phyloP scores from a whole-genome alignment of 345 rosid species.

The Aquilaria malaccensis region DNA sequence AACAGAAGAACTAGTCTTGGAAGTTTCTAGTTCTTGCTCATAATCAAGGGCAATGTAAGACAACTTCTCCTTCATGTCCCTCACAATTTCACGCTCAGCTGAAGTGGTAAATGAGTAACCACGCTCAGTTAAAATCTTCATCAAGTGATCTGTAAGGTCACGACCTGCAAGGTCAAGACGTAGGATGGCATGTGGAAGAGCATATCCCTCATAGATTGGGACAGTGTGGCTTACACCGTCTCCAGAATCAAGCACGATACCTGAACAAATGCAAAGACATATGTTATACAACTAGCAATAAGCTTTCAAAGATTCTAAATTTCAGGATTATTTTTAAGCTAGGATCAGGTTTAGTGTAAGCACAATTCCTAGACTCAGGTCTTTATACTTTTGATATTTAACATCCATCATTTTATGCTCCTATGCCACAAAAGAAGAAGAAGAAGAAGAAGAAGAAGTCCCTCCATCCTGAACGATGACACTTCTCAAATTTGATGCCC shows the following conservation, averaged over 20 bases:
- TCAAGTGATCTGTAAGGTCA: conserved; percentile 60
- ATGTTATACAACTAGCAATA: neutral
- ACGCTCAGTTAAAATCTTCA: conserved; percentile 69
- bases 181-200: conserved; percentile 65
- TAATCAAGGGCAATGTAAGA: conserved; percentile 60
- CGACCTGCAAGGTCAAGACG: conserved; percentile 69
- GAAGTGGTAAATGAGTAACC: conserved; percentile 78
- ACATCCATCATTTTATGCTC: no score
- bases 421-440: no score
- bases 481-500: no score
- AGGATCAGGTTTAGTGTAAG: no score
- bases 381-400: no score
- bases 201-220: conserved; percentile 65
- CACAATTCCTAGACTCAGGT: no score
- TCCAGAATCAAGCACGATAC: conserved; percentile 58
- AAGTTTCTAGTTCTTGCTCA: conserved; percentile 58
- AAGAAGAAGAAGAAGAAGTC: no score
- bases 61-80: conserved; percentile 69
- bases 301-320: no score
- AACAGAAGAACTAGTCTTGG: conserved; percentile 51
- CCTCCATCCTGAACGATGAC: no score
- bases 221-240: conserved; percentile 80
- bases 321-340: no score
- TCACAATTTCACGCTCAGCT: conserved; percentile 65
- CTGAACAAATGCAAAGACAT: conserved; percentile 14